Conservation (phyloP, 441 rosid species). For the Omphalea diandra region DNA sequence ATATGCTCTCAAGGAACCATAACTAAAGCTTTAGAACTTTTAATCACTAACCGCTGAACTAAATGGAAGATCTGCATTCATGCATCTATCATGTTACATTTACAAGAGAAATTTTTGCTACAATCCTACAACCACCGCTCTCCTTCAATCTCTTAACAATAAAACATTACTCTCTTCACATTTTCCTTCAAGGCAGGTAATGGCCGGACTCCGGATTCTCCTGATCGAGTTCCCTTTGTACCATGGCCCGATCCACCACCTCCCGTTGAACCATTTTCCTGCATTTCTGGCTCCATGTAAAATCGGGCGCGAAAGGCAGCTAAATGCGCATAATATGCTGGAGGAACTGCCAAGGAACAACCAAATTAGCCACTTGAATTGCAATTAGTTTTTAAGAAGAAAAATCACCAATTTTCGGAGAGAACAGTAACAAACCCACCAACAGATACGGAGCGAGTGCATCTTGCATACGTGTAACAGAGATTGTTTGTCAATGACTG, state of each 20-base stretch:
- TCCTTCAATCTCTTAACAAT: conserved; percentile 51
- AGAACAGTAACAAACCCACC: too few species aligned
- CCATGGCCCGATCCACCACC: conserved; percentile 31
- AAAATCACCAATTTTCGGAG: too few species aligned
- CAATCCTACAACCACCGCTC: background rate
- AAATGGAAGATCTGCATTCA: conserved; percentile 22
- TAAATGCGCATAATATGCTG: conserved; percentile 95
- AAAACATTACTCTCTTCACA: conserved; percentile 97
- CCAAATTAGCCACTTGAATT: background rate
- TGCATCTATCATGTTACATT: conserved; percentile 13
- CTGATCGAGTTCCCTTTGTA: conserved; percentile 36
- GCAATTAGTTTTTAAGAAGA: background rate
- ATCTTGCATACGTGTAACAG: conserved; percentile 96
- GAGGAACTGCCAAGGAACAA: conserved; percentile 70
- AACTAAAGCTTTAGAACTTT: conserved; percentile 6
- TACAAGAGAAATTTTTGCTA: conserved; percentile 18
- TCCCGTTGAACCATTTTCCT: conserved; percentile 64
- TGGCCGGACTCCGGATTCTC: conserved; percentile 71
- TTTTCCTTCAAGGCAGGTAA: conserved; percentile 96
- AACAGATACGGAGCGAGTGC: conserved; percentile 96
- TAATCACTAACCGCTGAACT: conserved; percentile 21
- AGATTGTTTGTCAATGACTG: conserved; percentile 97
- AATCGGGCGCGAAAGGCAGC: conserved; percentile 98
- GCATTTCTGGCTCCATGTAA: conserved; percentile 91
- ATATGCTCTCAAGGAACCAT: conserved; percentile 8